A percentile compares a stretch with the other conserved stretches of the same genome.
Evolutionary conservation across 129 eudicot genomes (phyloP).

Genomic region (Centella asiatica): DNA sequence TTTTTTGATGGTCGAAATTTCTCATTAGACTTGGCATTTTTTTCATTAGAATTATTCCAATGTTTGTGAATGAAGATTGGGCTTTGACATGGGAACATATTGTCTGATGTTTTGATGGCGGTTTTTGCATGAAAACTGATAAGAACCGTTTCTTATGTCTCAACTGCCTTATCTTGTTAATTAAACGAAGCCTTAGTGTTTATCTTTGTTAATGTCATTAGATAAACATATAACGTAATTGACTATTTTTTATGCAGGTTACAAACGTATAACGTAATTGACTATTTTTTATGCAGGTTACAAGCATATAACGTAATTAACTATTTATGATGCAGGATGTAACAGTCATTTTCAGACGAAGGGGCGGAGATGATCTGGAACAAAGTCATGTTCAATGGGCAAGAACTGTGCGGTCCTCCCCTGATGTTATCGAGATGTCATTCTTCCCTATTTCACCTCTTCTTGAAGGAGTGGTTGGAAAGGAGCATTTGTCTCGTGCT

Average conservation of each 20-base stretch:
- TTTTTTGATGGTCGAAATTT: too few species aligned
- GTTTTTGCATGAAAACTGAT: too few species aligned
- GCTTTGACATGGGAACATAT: too few species aligned
- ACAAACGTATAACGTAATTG: too few species aligned
- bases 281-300: too few species aligned
- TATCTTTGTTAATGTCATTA: not conserved
- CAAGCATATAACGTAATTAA: not conserved
- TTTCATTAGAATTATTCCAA: too few species aligned
- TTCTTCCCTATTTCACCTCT: slow-evolving; percentile 46
- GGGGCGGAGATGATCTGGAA: slow-evolving; percentile 76
- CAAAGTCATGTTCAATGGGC: slow-evolving; percentile 62
- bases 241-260: too few species aligned
- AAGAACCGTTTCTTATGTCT: not conserved
- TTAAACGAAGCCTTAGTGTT: not conserved
- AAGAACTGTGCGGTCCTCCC: slow-evolving; percentile 50
- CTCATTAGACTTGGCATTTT: too few species aligned
- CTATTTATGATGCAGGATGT: slow-evolving; percentile 42
- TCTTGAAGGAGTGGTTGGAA: slow-evolving; percentile 47
- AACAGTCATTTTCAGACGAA: slow-evolving; percentile 64
- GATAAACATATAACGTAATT: too few species aligned
- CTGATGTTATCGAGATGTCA: slow-evolving; percentile 58
- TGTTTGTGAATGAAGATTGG: too few species aligned
- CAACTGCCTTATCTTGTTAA: not conserved
- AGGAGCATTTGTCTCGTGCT: slow-evolving; percentile 54
- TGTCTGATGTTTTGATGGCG: too few species aligned